These are phyloP conservation scores for Blechomonas ayalai DNA, from an alignment of 208 protist genomes.

Conservation along the genomic window DNA sequence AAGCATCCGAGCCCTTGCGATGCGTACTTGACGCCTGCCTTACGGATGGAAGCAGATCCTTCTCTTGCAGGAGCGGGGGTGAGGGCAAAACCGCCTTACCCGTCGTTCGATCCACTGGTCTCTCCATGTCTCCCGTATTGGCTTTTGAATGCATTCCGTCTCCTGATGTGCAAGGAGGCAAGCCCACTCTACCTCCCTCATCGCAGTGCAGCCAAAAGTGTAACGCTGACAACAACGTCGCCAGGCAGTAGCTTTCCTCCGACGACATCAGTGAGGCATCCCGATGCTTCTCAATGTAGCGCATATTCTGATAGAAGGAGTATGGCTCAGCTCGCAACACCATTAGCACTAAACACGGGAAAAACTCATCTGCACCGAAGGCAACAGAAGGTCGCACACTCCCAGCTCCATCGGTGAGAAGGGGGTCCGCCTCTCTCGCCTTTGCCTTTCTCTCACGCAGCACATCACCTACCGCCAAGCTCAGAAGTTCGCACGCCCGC, in stretches of 20 bases:
- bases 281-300: conserved; percentile 62
- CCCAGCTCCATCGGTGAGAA: background rate
- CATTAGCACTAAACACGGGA: conserved; percentile 78
- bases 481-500: conserved; percentile 50
- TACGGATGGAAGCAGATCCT: conserved; percentile 44
- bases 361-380: conserved; percentile 73
- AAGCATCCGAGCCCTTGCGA: too few species aligned
- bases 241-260: conserved; percentile 73
- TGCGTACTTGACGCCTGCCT: conserved; percentile 13
- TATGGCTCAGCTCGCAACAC: conserved; percentile 58
- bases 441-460: conserved; percentile 11
- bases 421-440: background rate
- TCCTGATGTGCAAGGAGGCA: too few species aligned
- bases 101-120: too few species aligned
- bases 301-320: conserved; percentile 64
- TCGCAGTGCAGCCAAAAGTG: conserved; percentile 60
- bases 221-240: conserved; percentile 45
- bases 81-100: too few species aligned
- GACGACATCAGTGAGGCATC: conserved; percentile 17
- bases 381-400: conserved; percentile 4
- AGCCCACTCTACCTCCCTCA: too few species aligned
- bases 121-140: too few species aligned
- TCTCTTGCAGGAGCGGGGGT: conserved; percentile 18
- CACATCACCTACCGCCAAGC: conserved; percentile 32
- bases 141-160: too few species aligned